Base-by-base conservation (phyloP, 2,329 filamentous ascomycete species). In the Lasiodiplodia sp. region DNA sequence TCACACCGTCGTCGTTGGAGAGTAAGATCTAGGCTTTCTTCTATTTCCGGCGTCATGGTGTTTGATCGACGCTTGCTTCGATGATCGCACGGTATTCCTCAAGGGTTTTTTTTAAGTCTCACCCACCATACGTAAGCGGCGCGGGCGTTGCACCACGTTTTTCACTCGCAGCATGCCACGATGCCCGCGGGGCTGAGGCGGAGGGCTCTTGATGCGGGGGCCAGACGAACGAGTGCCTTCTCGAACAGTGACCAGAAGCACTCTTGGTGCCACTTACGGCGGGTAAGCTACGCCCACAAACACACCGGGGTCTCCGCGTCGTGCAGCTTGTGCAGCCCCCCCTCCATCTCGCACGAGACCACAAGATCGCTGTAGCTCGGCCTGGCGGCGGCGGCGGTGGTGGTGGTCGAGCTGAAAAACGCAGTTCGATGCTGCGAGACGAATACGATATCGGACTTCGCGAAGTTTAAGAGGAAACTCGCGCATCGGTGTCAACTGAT, bases 1-100 rank as follows among this genome's bases (percentile, higher is more conserved):
- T 11, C 55, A 11, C 40, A 28, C 23, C 31, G 31, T 34, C 7
- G 31, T 34, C 31, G 8, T 8, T 10, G 31, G 31, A 52, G 31
- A 16, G 60, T 64, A 25, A 64, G 60, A 64, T 51, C 60, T 16
- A 64, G 60, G n/a, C 47, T 25, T 38, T 18, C 21, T 64, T 64
- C 60, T 64, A 49, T 64, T 64, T 64, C 38, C 8, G n/a, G 60
- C 52, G 47, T 8, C 31, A 52, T 37, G n/a, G 47, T 11, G 31
- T 64, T 53, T 64, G 60, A 64, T 64, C 44, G 47, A 64, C 47
- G 60, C 58, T 63, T 63, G 18, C 58, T 62, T 62, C 44, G 16
- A 28, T 28, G 18, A 47, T 23, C n/a, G 44, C 40, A n/a, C 44
- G 25, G 21, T 44, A 44, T 51, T n/a, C 18, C 34, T 51, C 58